Evolutionary conservation across 768 basidiomycete species (phyloP), one percentile per base, ranked within the genome.

Genomic region (Cyclocybe aegerita): DNA sequence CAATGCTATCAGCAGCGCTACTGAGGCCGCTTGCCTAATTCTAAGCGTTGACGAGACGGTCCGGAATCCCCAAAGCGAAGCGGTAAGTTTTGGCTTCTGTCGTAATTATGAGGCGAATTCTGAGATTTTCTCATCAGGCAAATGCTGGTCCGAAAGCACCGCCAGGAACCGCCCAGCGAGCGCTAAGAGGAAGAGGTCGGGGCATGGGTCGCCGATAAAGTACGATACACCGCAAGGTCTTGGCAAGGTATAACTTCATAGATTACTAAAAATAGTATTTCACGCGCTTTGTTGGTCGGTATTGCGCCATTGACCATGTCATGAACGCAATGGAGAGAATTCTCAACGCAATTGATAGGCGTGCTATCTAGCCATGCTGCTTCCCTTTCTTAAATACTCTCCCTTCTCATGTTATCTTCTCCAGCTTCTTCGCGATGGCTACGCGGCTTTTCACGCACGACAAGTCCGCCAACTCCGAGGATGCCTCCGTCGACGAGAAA

Each of bases 31-130:
- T 9, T 98, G 91, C 70, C 69, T 99, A 66, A 93, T 98, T 59
- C 72, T 99, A 50, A 94, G 91, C 57, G 91, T 99, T 3, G 97
- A 99, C 62, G 97, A 99, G 76, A 99, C 97, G 4, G 94, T 98
- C 29, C 79, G 90, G 56, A 96, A 93, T 65, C 96, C 96, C 2
- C 93, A 96, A 66, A 93, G 89, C 64, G 93, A 96, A 80, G 79
- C 82, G 61, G 94, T 95, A 70, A 60, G 88, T 76, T 14, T 30
- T 17, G 37, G 16, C 40, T n/a, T 4, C 10, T 49, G 37, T 44
- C 50, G 17, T 32, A 38, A 9, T 17, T 46, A 39, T 30, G 12
- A 23, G 23, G 23, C 39, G 51, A 33, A 45, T 49, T 63, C 41
- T 74, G 48, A 62, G 10, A 55, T 35, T 49, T 43, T 46, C 46